A percentile compares a stretch with the other conserved stretches of the same genome.
Conservation (phyloP, 805 yeast genomes). For the Hanseniaspora mollemarum region DNA sequence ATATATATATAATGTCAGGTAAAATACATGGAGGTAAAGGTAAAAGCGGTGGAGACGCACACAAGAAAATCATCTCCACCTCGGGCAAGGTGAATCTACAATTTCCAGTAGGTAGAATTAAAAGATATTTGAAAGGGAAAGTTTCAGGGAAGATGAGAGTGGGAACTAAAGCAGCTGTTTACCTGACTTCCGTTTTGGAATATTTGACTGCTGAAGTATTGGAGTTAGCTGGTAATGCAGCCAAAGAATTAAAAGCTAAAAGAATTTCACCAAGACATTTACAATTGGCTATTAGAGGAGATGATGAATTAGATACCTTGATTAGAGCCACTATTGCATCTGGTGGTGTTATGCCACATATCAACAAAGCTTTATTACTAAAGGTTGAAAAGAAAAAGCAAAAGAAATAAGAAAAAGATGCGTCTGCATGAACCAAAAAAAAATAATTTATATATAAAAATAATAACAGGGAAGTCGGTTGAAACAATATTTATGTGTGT, state of each 20-base stretch:
- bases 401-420: background rate
- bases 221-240: slow-evolving; percentile 97
- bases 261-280: slow-evolving; percentile 97
- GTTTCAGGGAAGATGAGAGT: slow-evolving; percentile 79
- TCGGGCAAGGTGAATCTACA: slow-evolving; percentile 91
- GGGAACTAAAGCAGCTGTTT: slow-evolving; percentile 92
- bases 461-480: too few species aligned
- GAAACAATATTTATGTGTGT: too few species aligned
- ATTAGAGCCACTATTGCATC: slow-evolving; percentile 92
- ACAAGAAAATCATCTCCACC: slow-evolving; percentile 61
- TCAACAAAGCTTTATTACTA: slow-evolving; percentile 67
- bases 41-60: slow-evolving; percentile 41
- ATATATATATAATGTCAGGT: slow-evolving; percentile 57
- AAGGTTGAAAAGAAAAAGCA: slow-evolving; percentile 53
- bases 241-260: slow-evolving; percentile 86
- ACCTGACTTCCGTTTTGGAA: slow-evolving; percentile 89
- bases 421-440: background rate
- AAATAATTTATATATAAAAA: too few species aligned
- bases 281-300: slow-evolving; percentile 95
- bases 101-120: slow-evolving; percentile 98
- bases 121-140: slow-evolving; percentile 83
- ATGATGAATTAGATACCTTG: slow-evolving; percentile 89
- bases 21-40: slow-evolving; percentile 91
- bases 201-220: slow-evolving; percentile 93
- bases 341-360: slow-evolving; percentile 97